Base-by-base conservation (phyloP, 805 yeast species). In the Starmerella tilneyi region DNA sequence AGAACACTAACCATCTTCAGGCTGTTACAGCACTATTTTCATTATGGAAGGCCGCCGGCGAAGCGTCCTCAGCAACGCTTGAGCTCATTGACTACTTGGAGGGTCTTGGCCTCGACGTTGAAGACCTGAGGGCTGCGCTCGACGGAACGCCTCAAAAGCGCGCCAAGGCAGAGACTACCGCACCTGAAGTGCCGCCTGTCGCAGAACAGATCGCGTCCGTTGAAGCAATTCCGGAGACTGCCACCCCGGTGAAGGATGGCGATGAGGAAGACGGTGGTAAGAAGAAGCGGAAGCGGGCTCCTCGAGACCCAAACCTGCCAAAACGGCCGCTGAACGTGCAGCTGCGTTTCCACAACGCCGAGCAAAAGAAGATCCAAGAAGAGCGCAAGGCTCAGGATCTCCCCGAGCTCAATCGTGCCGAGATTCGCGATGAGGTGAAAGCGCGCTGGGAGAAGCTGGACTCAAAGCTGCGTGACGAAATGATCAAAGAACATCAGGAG, bases 281-380 rank as follows among this genome's bases (percentile, higher is more conserved):
- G 53, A 41, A 41, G 44, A 32, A 39, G 20, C 70, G 68, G 54
- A 64, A 63, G 46, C 79, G 75, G 65, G 76, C 74, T 57, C 69
- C 66, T 57, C 70, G 65, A 56, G 97, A 89, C 64, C 96, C 96
- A 43, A 80, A 83, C 58, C 96, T 95, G 36, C 98, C 98, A 48
- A 85, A 84, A 71, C 86, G 86, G 59, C 97, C 98, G 13, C 70
- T 84, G 59, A 86, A 96, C 19, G 81, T 84, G 36, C 88, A 78
- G 68, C 83, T 89, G 63, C 73, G 78, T 33, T 89, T 78, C 64
- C 78, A 84, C 43, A 79, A 81, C 53, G 78, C 76, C 53, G 74
- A 78, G 53, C 78, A 95, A 58, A 81, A 80, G 50, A 67, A 72
- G 30, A 72, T 88, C 51, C 76, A 79, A 46, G 79, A 74, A 44